Conservation (phyloP, 208 protist species). For the Vickermania ingenoplastis region DNA sequence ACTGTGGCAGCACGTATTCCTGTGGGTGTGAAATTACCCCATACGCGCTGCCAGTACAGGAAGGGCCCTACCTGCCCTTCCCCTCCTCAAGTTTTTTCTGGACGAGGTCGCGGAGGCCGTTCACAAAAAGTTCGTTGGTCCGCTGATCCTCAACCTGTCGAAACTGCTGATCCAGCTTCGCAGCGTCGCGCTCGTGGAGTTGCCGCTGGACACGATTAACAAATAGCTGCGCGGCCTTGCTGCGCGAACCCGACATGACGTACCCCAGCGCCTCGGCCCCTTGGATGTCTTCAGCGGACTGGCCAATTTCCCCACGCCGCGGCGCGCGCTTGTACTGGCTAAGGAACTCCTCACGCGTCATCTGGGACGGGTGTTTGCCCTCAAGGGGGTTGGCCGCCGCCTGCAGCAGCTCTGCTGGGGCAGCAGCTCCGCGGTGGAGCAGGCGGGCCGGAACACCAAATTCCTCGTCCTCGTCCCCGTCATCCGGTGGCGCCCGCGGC, state of each 20-base stretch:
- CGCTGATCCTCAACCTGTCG: slow-evolving; percentile 79
- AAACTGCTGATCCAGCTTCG: slow-evolving; percentile 84
- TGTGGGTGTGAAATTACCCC: too few relatives aligned
- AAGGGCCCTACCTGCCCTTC: too few relatives aligned
- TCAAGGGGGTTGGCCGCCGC: neutral
- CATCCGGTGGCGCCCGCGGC: neutral
- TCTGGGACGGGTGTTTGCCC: slow-evolving; percentile 79
- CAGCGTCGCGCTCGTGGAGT: slow-evolving; percentile 82
- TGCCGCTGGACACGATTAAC: slow-evolving; percentile 80
- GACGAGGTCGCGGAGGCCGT: slow-evolving; percentile 41
- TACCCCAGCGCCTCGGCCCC: slow-evolving; percentile 78
- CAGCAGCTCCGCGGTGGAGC: neutral
- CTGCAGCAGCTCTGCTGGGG: neutral
- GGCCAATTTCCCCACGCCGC: slow-evolving; percentile 78
- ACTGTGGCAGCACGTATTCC: too few relatives aligned
- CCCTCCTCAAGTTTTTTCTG: slow-evolving; percentile 9
- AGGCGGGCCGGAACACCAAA: slow-evolving; percentile 25
- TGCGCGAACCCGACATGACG: slow-evolving; percentile 88
- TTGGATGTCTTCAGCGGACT: slow-evolving; percentile 66
- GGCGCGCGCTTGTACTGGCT: slow-evolving; percentile 81
- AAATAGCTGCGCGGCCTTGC: slow-evolving; percentile 71
- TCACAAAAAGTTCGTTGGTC: slow-evolving; percentile 58
- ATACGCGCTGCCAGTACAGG: too few relatives aligned
- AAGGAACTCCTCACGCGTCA: slow-evolving; percentile 82
- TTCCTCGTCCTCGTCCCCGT: slow-evolving; percentile 28